phyloP scores from a whole-genome alignment of 768 basidiomycete species.

The Rhodocollybia butyracea region DNA sequence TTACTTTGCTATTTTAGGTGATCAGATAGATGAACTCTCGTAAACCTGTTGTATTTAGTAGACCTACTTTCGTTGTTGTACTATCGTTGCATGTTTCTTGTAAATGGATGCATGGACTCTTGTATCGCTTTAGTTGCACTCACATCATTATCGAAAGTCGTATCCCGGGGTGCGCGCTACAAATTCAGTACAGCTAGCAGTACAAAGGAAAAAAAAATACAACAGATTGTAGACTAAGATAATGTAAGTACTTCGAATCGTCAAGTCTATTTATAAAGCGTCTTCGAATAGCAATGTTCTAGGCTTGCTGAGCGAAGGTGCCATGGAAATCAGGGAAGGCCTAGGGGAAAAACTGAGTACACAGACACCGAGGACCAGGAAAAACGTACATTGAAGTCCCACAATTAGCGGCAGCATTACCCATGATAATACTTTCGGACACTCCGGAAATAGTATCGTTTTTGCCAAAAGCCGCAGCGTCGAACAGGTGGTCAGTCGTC shows the following conservation, averaged over 20 bases:
- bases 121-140: neutral
- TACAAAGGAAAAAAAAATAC: slow-evolving; percentile 2
- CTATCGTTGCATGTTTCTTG: neutral
- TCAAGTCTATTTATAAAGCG: slow-evolving; percentile 27
- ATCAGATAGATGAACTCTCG: too few species aligned
- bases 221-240: neutral
- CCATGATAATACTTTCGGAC: slow-evolving; percentile 99
- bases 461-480: slow-evolving; percentile 95
- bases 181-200: neutral
- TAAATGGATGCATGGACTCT: neutral
- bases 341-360: slow-evolving; percentile 20
- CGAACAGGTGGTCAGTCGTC: slow-evolving; percentile 98
- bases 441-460: slow-evolving; percentile 94
- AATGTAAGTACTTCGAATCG: neutral
- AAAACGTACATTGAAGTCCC: slow-evolving; percentile 85
- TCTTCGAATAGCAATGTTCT: slow-evolving; percentile 49
- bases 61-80: neutral
- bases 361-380: neutral
- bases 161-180: too few species aligned
- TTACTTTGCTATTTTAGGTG: too few species aligned
- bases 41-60: too few species aligned
- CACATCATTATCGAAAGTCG: too few species aligned
- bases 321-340: slow-evolving; percentile 45
- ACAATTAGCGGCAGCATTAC: slow-evolving; percentile 90
- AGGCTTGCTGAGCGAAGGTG: slow-evolving; percentile 46